phyloP scores from a whole-genome alignment of 2,329 filamentous ascomycete genomes.

The Neoarthrinium moseri region DNA sequence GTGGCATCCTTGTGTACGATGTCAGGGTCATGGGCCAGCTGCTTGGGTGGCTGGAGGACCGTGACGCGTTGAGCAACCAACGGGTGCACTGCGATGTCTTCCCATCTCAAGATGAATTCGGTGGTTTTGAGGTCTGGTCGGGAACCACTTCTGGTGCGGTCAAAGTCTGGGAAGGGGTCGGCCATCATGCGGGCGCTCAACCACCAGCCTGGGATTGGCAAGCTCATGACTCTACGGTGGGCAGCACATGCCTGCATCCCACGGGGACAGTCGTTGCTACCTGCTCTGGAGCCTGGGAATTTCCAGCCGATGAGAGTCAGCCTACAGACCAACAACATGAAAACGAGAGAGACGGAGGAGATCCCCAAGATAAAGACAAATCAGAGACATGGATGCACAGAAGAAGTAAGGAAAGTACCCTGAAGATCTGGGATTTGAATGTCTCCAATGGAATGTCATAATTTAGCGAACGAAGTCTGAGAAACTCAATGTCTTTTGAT shows the following conservation, averaged over 20 bases:
- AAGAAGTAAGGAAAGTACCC: conserved; percentile 37
- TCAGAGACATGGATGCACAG: conserved; percentile 22
- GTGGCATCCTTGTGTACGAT: conserved; percentile 60
- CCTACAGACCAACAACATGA: not conserved
- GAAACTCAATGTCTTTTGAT: too few species aligned
- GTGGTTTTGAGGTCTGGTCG: conserved; percentile 62
- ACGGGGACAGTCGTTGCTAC: conserved; percentile 57
- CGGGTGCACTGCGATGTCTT: conserved; percentile 56
- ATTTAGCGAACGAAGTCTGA: too few species aligned
- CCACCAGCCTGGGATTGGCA: conserved; percentile 51
- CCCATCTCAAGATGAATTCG: conserved; percentile 29
- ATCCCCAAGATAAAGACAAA: conserved; percentile 8
- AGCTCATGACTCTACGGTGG: conserved; percentile 39
- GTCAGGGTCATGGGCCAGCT: conserved; percentile 57
- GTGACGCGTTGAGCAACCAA: conserved; percentile 53
- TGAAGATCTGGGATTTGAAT: conserved; percentile 44
- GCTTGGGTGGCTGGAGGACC: conserved; percentile 52
- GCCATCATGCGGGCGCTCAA: conserved; percentile 41
- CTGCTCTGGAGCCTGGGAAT: conserved; percentile 53
- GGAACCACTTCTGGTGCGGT: conserved; percentile 54
- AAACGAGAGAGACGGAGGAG: conserved; percentile 11
- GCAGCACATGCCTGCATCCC: conserved; percentile 48
- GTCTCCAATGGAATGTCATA: not conserved
- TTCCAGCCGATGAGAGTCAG: conserved; percentile 21
- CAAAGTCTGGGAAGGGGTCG: conserved; percentile 59